Evolutionary conservation across 345 rosid genomes (phyloP).

Genomic region (Rhodomyrtus tomentosa): DNA sequence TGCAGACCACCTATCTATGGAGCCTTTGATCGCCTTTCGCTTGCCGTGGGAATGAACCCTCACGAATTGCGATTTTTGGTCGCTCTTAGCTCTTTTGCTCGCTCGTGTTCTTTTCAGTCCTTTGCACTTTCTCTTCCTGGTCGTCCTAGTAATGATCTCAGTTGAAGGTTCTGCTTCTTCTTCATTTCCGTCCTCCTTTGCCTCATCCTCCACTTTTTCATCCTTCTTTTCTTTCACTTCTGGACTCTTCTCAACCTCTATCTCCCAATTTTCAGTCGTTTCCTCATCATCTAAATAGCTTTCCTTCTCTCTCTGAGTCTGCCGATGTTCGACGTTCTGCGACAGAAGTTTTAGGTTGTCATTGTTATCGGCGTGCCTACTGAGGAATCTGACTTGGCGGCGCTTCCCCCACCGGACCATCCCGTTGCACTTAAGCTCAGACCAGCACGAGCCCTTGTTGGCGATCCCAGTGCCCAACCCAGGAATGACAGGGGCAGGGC

Average conservation of each 20-base stretch:
- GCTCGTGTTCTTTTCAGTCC: constrained; percentile 9
- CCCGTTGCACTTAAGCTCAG: constrained; percentile 33
- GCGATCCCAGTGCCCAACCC: constrained; percentile 5
- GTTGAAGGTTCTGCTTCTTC: constrained; percentile 8
- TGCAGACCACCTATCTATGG: constrained; percentile 63
- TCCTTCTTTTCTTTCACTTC: background rate
- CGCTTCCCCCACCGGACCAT: constrained; percentile 72
- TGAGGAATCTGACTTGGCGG: constrained; percentile 41
- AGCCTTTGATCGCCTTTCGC: constrained; percentile 24
- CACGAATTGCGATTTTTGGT: constrained; percentile 7
- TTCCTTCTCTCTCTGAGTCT: background rate
- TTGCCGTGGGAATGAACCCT: constrained; percentile 15
- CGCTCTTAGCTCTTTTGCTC: constrained; percentile 19
- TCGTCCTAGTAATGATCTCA: background rate
- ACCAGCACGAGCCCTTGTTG: constrained; percentile 35
- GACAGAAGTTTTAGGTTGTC: background rate
- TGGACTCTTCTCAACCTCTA: background rate
- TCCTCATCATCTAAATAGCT: background rate
- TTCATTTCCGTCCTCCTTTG: constrained; percentile 1
- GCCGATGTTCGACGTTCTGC: background rate
- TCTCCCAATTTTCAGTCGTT: background rate
- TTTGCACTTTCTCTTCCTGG: constrained; percentile 30
- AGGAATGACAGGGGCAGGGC: constrained; percentile 2
- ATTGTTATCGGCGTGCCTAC: constrained; percentile 3
- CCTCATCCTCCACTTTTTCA: constrained; percentile 8